Conservation (phyloP, 139 green algal species). For the Chlorella ohadii region DNA sequence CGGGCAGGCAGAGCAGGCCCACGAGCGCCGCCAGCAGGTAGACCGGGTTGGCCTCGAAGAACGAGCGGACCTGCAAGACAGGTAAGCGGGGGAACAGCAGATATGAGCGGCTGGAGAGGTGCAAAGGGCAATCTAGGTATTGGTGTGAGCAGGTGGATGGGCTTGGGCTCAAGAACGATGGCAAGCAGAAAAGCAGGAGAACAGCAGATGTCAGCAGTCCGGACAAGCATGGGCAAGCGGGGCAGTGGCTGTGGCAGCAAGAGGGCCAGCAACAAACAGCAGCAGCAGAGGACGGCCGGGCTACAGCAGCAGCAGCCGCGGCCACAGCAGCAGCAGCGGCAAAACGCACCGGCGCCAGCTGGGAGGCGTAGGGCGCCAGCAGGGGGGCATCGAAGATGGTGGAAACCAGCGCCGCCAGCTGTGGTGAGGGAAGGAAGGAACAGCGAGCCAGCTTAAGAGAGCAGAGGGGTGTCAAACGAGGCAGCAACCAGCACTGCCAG, state of each 20-base stretch:
- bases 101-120: not conserved
- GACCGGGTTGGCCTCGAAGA: conserved; percentile 21
- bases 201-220: too few species aligned
- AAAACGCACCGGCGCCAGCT: conserved; percentile 10
- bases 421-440: not conserved
- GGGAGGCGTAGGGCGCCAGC: not conserved
- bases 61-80: not conserved
- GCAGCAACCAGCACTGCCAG: too few species aligned
- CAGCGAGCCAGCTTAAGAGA: too few species aligned
- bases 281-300: too few species aligned
- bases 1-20: not conserved
- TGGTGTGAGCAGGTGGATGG: too few species aligned
- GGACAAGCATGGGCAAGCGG: too few species aligned
- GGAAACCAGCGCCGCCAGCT: not conserved
- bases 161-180: not conserved
- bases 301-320: too few species aligned
- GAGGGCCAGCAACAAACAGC: too few species aligned
- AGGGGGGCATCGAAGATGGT: conserved; percentile 30
- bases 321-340: not conserved
- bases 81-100: not conserved
- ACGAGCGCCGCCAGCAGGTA: not conserved
- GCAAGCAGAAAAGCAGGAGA: not conserved
- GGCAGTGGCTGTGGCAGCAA: too few species aligned
- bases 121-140: too few species aligned
- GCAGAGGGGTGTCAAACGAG: too few species aligned